These are phyloP conservation scores for Hemileccinum rubropunctum DNA, from an alignment of 768 basidiomycete species.

Conservation along the genomic window DNA sequence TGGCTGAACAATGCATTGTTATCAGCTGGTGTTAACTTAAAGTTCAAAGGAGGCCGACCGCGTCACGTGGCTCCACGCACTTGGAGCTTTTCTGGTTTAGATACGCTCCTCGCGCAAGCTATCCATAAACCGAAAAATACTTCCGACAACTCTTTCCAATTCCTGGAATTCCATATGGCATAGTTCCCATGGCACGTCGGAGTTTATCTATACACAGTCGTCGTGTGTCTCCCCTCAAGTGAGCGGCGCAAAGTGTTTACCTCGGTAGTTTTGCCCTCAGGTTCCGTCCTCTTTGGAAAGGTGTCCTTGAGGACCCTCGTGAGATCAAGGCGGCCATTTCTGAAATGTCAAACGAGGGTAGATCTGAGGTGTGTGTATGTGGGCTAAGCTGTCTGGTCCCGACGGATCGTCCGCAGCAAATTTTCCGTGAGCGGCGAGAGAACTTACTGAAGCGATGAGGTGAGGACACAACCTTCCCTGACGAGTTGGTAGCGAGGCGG, in stretches of 20 bases:
- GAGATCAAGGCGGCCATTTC: no score
- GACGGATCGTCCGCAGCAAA: no score
- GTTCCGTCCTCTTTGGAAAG: not conserved
- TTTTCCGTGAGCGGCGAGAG: no score
- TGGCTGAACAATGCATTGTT: not conserved
- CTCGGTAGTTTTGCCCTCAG: not conserved
- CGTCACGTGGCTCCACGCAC: not conserved
- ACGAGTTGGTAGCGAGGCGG: no score
- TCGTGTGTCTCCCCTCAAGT: conserved; percentile 8
- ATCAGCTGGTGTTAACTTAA: not conserved
- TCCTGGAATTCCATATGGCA: not conserved
- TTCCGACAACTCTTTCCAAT: not conserved
- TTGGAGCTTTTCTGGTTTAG: not conserved
- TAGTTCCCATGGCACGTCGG: not conserved
- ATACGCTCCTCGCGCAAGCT: not conserved
- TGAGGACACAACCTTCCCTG: no score
- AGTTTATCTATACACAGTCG: not conserved
- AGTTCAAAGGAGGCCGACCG: not conserved
- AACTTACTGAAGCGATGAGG: no score
- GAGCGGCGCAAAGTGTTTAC: conserved; percentile 4
- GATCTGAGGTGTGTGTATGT: no score
- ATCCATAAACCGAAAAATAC: not conserved
- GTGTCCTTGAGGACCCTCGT: no score
- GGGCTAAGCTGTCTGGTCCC: no score
- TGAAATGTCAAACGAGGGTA: no score